Conservation (phyloP, 768 basidiomycete genomes). For the Lactifluus pinguis region DNA sequence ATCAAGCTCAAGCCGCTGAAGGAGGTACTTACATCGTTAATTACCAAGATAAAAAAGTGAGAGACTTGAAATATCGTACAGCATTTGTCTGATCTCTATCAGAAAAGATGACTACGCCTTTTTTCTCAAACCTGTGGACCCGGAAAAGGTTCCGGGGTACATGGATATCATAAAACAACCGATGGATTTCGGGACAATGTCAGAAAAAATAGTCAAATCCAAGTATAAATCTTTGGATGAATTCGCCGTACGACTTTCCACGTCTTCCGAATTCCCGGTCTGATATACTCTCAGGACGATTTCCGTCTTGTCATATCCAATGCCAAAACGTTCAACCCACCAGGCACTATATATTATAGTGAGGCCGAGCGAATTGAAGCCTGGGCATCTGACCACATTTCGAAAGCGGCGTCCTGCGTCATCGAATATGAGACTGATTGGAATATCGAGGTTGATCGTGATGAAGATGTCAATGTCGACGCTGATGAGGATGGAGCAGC, state of each 20-base stretch:
- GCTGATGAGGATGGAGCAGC: constrained; percentile 37
- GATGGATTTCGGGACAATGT: constrained; percentile 90
- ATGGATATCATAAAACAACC: constrained; percentile 66
- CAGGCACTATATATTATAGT: constrained; percentile 60
- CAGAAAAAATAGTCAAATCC: constrained; percentile 64
- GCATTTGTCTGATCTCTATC: neutral
- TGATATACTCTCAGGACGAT: constrained; percentile 31
- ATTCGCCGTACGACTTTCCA: constrained; percentile 46
- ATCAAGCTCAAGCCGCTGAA: constrained; percentile 72
- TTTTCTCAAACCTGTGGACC: constrained; percentile 63
- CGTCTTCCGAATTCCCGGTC: neutral
- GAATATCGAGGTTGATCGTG: constrained; percentile 68
- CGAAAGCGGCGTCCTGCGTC: constrained; percentile 59
- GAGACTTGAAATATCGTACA: neutral
- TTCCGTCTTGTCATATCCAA: constrained; percentile 65
- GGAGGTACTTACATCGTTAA: constrained; percentile 60
- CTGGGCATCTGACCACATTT: constrained; percentile 68
- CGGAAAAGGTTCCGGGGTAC: constrained; percentile 50
- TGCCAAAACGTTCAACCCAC: constrained; percentile 69
- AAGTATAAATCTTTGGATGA: constrained; percentile 76
- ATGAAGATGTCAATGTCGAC: constrained; percentile 25
- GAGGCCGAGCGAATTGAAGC: constrained; percentile 66
- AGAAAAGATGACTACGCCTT: constrained; percentile 86
- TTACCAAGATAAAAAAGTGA: constrained; percentile 69
- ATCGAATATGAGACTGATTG: constrained; percentile 79